A percentile compares a stretch with the other conserved stretches of the same genome.
These are phyloP conservation scores for Ceratocystis diversiconidia DNA, from an alignment of 2,329 filamentous ascomycete genomes.

Conservation along the genomic window DNA sequence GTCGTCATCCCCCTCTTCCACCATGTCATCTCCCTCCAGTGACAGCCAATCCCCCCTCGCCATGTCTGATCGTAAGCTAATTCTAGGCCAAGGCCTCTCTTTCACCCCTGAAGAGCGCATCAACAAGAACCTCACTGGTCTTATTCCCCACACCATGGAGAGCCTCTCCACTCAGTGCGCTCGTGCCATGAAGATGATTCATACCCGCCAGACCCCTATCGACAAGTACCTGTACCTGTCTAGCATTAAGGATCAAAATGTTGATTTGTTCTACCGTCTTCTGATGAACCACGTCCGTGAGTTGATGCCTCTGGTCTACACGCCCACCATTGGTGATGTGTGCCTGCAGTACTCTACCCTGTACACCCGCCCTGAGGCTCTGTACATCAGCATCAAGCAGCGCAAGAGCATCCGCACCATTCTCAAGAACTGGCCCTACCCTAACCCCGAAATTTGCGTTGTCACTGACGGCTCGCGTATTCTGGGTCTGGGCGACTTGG, in stretches of 20 bases:
- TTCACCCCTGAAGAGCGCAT: slow-evolving; percentile 51
- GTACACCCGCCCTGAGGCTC: slow-evolving; percentile 84
- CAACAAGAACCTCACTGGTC: slow-evolving; percentile 49
- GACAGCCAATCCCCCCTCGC: slow-evolving; percentile 4
- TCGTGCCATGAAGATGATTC: slow-evolving; percentile 60
- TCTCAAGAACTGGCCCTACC: slow-evolving; percentile 83
- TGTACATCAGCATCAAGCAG: slow-evolving; percentile 94
- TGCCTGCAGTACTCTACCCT: slow-evolving; percentile 93
- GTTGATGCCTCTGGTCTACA: slow-evolving; percentile 74
- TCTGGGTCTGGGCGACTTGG: slow-evolving; percentile 83
- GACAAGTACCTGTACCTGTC: slow-evolving; percentile 79
- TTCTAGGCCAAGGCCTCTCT: slow-evolving; percentile 37
- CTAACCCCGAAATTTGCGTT: slow-evolving; percentile 85
- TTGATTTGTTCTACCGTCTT: slow-evolving; percentile 70
- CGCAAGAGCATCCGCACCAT: slow-evolving; percentile 78
- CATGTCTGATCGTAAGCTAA: slow-evolving; percentile 15
- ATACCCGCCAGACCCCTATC: slow-evolving; percentile 52
- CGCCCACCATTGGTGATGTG: slow-evolving; percentile 84
- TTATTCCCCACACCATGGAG: slow-evolving; percentile 51
- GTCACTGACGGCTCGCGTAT: slow-evolving; percentile 92
- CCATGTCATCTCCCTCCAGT: slow-evolving; percentile 2
- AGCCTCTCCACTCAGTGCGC: slow-evolving; percentile 45
- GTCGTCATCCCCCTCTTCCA: background rate
- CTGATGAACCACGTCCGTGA: slow-evolving; percentile 64
- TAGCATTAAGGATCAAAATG: slow-evolving; percentile 58